These are phyloP conservation scores for Prunus davidiana DNA, from an alignment of 306 rosid genomes.

Conservation along the genomic window DNA sequence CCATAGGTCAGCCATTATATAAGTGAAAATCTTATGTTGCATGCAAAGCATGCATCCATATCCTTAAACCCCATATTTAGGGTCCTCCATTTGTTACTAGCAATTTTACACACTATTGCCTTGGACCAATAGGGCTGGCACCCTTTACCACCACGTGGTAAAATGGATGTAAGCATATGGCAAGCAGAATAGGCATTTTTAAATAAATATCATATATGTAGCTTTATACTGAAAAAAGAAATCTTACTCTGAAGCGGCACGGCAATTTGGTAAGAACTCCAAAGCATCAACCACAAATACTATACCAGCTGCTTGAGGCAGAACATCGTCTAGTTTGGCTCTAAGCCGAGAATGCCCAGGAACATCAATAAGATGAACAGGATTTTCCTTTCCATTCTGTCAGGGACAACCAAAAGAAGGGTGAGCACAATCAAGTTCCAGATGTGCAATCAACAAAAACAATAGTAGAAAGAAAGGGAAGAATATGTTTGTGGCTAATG, in stretches of 20 bases:
- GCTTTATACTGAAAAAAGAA: background rate
- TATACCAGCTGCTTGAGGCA: conserved; percentile 79
- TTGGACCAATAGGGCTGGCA: background rate
- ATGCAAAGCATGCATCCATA: background rate
- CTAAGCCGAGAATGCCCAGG: conserved; percentile 97
- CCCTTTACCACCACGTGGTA: background rate
- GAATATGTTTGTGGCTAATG: background rate
- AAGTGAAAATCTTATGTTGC: background rate
- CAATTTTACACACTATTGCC: background rate
- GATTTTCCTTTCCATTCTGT: conserved; percentile 75
- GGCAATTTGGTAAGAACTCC: conserved; percentile 80
- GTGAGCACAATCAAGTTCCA: conserved; percentile 1
- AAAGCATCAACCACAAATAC: conserved; percentile 84
- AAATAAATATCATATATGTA: background rate
- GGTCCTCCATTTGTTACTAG: background rate
- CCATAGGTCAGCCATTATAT: conserved; percentile 14
- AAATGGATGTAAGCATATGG: background rate
- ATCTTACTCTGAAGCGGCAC: conserved; percentile 84
- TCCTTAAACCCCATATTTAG: background rate
- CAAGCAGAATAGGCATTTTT: background rate
- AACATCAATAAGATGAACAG: conserved; percentile 81
- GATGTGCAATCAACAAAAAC: conserved; percentile 4
- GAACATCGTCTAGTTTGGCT: conserved; percentile 77
- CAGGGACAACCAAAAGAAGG: conserved; percentile 13
- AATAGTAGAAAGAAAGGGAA: conserved; percentile 7